Base-by-base conservation (phyloP, 108 stramenopile genomes). In the Cyclostephanos tholiformis region DNA sequence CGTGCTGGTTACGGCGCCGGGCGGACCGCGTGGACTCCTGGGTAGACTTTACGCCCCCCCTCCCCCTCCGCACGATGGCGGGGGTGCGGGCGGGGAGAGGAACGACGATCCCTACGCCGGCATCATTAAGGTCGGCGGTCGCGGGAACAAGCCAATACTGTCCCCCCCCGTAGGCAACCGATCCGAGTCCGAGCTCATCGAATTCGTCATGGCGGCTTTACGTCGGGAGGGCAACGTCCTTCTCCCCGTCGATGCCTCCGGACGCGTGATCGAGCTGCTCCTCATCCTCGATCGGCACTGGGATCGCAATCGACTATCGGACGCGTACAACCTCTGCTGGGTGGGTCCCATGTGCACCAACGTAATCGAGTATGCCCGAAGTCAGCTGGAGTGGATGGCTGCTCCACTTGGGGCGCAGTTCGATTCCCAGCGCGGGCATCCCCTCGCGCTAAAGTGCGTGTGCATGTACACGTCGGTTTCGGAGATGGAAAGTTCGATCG, bases 201-300 rank as follows among this genome's bases (percentile, higher is more conserved):
- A 92, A 50, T 66, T 51, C 30, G 85, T 96, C 22, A 76, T 96
- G 82, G 84, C 80, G 17, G 85, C 95, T 0, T 57, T 98, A 43
- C 71, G 97, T 48, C 89, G 93, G 7, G 96, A 96, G 51, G 97
- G 96, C 0, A 95, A 98, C 72, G 95, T 96, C 17, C 84, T 98
- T 67, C 63, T 97, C 16, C 97, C 97, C 20, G 88, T 88, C 17
- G 97, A 98, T 76, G 92, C 95, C 35, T 74, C 83, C 48, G 95
- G 96, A 7, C 86, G 97, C 48, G 93, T 88, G 52, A 74, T 97
- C 53, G 97, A 98, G 85, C 69, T 97, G 0, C 74, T 96, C 27
- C 74, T 96, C 25, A 22, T 93, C 22, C 71, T 98, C 58, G 79
- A 92, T 78, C 75, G 85, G 60, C 89, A 92, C 62, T 98, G 97